Base-by-base conservation (phyloP, 805 yeast species). In the Wickerhamomyces sydowiorum region DNA sequence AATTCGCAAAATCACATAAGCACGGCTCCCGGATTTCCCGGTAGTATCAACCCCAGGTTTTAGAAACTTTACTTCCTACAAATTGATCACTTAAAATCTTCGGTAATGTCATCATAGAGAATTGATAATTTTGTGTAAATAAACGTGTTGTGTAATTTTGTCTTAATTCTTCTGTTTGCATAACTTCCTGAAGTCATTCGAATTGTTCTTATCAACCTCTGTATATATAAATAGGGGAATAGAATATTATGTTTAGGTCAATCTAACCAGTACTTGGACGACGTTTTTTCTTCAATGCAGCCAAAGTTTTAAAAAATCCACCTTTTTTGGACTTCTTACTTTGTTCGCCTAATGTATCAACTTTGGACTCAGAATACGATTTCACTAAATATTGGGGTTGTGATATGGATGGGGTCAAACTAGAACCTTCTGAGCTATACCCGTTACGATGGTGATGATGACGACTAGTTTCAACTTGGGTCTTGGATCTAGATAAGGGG, bases 321-420 rank as follows among this genome's bases (percentile, higher is more conserved):
- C 33, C 15, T 30, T 30, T 30, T 17, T 18, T 30, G 14, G 5
- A 9, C 15, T 30, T 30, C 17, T 5, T 7, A 5, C 22, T 21
- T 5, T 30, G 6, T 7, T 30, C 33, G 5, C 15, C 21, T 28
- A 27, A 10, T 4, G 40, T 36, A 4, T 38, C 6, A 17, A 46
- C 36, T 6, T 40, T 38, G 15, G 54, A 50, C 25, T 51, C 50
- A 21, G 50, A 45, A 15, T 31, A 13, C 6, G 49, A 42, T 29
- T 46, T 49, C 3, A 23, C 10, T 27, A 47, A 18, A 17, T 12
- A 25, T 9, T 32, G 34, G 18, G 45, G 49, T 35, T 42, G 47
- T n/a, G 54, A 51, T 31, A 19, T 38, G 7, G 44, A 20, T 21
- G 53, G 51, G 6, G 19, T 15, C 21, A 49, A 39, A 8, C n/a